Evolutionary conservation across 352 stramenopile species (phyloP).

Genomic region (Globisporangium solare): DNA sequence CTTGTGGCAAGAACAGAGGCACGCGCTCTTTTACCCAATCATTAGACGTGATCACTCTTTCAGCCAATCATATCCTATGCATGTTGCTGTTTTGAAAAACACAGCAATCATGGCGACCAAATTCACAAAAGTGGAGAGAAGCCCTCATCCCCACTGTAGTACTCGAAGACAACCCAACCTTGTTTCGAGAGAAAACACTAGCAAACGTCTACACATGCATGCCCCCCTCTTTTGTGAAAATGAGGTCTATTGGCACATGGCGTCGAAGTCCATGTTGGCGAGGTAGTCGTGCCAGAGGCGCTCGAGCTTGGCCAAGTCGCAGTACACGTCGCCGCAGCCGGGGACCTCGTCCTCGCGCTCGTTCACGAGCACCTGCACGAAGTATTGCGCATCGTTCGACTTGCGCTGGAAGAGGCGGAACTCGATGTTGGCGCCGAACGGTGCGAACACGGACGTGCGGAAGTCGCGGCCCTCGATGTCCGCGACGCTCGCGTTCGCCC

Average conservation of each 20-base stretch:
- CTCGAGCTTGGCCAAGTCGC: constrained; percentile 18
- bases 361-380: constrained; percentile 50
- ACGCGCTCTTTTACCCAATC: too few relatives aligned
- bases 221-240: too few relatives aligned
- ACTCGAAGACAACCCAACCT: too few relatives aligned
- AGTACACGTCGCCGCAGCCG: constrained; percentile 19
- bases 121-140: too few relatives aligned
- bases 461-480: constrained; percentile 47
- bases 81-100: too few relatives aligned
- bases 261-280: constrained; percentile 13
- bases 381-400: constrained; percentile 32
- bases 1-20: too few relatives aligned
- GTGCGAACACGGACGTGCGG: constrained; percentile 47
- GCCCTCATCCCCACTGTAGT: too few relatives aligned
- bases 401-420: constrained; percentile 53
- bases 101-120: too few relatives aligned
- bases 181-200: too few relatives aligned
- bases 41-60: too few relatives aligned
- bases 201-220: too few relatives aligned
- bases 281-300: constrained; percentile 17
- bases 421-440: constrained; percentile 71
- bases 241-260: background rate
- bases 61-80: too few relatives aligned
- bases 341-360: constrained; percentile 21
- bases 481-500: constrained; percentile 24